These are phyloP conservation scores for Albatrellus sp. DNA, from an alignment of 1,284 basidiomycete species.

Conservation along the genomic window DNA sequence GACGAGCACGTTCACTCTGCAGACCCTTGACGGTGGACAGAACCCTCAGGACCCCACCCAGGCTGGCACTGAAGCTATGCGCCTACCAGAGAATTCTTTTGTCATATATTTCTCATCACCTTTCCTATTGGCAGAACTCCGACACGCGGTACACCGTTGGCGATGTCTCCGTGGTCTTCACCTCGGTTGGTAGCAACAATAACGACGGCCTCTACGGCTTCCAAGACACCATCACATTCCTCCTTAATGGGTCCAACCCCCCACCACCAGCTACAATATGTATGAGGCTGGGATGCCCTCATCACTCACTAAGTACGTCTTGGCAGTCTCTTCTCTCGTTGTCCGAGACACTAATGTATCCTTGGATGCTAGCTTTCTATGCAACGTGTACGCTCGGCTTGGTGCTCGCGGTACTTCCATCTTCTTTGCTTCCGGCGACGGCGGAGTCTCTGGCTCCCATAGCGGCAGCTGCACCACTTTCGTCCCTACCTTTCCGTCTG, in stretches of 20 bases:
- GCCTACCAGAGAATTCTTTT: too few species aligned
- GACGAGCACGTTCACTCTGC: conserved; percentile 12
- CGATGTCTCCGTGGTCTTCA: conserved; percentile 3
- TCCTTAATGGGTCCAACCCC: conserved; percentile 22
- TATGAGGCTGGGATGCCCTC: conserved; percentile 14
- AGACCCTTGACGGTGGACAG: background rate
- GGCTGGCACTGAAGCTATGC: background rate
- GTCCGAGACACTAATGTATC: background rate
- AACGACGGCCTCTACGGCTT: conserved; percentile 15
- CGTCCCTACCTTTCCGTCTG: background rate
- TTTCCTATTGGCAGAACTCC: background rate
- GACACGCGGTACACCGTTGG: conserved; percentile 6
- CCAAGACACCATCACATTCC: conserved; percentile 20
- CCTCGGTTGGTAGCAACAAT: conserved; percentile 3
- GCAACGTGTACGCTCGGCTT: conserved; percentile 5
- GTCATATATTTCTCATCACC: too few species aligned
- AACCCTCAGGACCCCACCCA: conserved; percentile 21
- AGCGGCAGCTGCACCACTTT: conserved; percentile 1
- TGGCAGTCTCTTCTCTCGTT: background rate
- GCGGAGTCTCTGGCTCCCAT: conserved; percentile 4
- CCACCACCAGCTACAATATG: conserved; percentile 31
- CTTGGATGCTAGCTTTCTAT: background rate
- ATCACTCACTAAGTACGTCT: conserved; percentile 3
- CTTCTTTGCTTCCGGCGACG: conserved; percentile 5
- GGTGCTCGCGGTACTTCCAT: conserved; percentile 4